A percentile compares a stretch with the other conserved stretches of the same genome.
Evolutionary conservation across 345 rosid species (phyloP).

Genomic region (Citropsis articulata): DNA sequence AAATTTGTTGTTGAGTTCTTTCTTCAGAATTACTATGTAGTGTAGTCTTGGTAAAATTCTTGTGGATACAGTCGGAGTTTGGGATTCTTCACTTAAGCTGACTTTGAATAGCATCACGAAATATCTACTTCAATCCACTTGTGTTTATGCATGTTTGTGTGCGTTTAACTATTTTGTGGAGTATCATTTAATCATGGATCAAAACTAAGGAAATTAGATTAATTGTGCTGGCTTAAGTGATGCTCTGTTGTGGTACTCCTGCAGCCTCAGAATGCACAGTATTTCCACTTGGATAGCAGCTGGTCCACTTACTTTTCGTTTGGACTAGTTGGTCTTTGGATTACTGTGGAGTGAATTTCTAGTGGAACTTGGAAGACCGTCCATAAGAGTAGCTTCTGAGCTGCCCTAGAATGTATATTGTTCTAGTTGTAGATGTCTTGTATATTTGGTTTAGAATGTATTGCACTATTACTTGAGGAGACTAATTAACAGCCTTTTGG

Average conservation of each 20-base stretch:
- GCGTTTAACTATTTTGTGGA: neutral
- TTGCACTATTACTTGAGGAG: neutral
- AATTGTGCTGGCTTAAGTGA: neutral
- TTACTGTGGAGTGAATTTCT: neutral
- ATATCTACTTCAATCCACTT: neutral
- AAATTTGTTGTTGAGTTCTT: neutral
- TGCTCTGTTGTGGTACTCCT: neutral
- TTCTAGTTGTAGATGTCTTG: neutral
- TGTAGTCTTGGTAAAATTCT: neutral
- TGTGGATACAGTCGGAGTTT: neutral
- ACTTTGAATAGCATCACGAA: neutral
- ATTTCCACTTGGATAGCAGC: neutral
- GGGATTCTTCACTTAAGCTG: neutral
- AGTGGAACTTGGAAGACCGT: neutral
- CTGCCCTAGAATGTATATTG: neutral
- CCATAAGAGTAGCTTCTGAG: neutral
- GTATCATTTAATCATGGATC: neutral
- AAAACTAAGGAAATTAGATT: neutral
- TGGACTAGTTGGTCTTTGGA: neutral
- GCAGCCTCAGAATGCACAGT: neutral
- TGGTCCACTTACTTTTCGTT: neutral
- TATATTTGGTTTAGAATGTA: too few relatives aligned
- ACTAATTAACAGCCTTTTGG: neutral
- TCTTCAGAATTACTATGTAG: conserved; percentile 5
- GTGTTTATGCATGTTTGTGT: neutral